Conservation (phyloP, 2,329 filamentous ascomycete genomes). For the Ophiostoma populinum region DNA sequence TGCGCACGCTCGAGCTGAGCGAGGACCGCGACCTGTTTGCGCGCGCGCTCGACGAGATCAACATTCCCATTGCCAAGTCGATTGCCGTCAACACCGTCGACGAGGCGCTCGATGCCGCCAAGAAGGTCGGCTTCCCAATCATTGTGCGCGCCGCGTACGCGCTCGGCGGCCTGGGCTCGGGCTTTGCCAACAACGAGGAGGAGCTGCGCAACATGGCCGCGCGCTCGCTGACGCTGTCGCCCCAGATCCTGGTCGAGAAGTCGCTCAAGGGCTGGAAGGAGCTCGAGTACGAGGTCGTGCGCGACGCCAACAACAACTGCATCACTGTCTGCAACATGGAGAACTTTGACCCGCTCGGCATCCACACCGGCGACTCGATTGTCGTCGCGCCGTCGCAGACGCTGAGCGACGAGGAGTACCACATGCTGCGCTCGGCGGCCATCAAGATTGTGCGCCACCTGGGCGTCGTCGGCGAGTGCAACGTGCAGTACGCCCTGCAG, state of each 20-base stretch:
- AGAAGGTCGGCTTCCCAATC: slow-evolving; percentile 83
- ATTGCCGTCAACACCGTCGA: slow-evolving; percentile 85
- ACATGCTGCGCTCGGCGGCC: slow-evolving; percentile 93
- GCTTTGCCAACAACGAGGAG: slow-evolving; percentile 85
- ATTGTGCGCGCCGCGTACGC: slow-evolving; percentile 96
- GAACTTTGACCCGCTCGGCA: slow-evolving; percentile 94
- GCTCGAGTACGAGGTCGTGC: slow-evolving; percentile 94
- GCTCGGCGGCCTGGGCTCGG: slow-evolving; percentile 86
- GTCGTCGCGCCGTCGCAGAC: slow-evolving; percentile 96
- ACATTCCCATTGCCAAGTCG: slow-evolving; percentile 93
- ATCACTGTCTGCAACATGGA: slow-evolving; percentile 99
- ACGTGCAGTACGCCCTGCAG: slow-evolving; percentile 93
- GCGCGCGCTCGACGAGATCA: slow-evolving; percentile 88
- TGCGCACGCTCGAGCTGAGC: slow-evolving; percentile 82
- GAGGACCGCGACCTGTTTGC: slow-evolving; percentile 95
- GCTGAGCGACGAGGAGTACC: slow-evolving; percentile 93
- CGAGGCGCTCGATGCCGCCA: slow-evolving; percentile 75
- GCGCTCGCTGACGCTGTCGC: slow-evolving; percentile 78
- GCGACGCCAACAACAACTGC: slow-evolving; percentile 95
- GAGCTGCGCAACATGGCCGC: slow-evolving; percentile 90
- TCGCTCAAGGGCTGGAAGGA: slow-evolving; percentile 99
- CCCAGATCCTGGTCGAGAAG: slow-evolving; percentile 96
- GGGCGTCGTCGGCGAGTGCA: slow-evolving; percentile 95
- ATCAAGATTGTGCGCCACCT: slow-evolving; percentile 98
- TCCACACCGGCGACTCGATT: slow-evolving; percentile 97